Percentiles rank a stretch among this genome's conserved stretches.
phyloP scores from a whole-genome alignment of 225 moss, liverwort and hornwort species.

The Sphagnum tenellum region DNA sequence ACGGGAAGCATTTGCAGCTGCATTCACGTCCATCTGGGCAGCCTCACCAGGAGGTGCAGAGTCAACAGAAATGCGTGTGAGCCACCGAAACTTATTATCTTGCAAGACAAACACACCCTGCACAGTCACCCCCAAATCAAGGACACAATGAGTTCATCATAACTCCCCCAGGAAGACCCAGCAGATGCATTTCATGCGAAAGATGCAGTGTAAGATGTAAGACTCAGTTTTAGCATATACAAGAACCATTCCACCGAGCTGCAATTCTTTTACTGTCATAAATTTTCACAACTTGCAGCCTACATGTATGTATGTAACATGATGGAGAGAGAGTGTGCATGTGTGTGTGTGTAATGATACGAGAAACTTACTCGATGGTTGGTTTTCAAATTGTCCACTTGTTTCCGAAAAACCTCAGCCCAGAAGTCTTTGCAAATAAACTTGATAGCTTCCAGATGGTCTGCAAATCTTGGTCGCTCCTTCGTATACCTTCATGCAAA shows the following conservation, averaged over 20 bases:
- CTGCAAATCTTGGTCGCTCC: constrained; percentile 85
- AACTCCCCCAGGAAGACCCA: no score
- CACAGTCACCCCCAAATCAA: background rate
- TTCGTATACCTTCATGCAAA: constrained; percentile 58
- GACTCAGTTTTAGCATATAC: no score
- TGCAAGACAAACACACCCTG: constrained; percentile 95
- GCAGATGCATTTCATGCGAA: no score
- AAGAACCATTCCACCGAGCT: no score
- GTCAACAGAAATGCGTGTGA: constrained; percentile 80
- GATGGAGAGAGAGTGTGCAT: no score
- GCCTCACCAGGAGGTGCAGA: constrained; percentile 27
- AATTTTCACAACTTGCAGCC: no score
- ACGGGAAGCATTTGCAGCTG: constrained; percentile 49
- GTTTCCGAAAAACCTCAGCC: constrained; percentile 89
- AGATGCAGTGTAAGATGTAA: no score
- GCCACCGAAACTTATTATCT: constrained; percentile 96
- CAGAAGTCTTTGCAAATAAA: constrained; percentile 97
- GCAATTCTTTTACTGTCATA: no score
- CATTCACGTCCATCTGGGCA: constrained; percentile 36
- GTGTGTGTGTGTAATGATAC: no score
- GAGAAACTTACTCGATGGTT: constrained; percentile 64
- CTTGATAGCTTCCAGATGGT: constrained; percentile 92
- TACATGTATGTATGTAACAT: no score
- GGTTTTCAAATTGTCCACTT: constrained; percentile 96
- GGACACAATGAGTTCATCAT: no score